A percentile compares a stretch with the other conserved stretches of the same genome.
Conservation (phyloP, 1,284 basidiomycete species). For the Ustilago curta region DNA sequence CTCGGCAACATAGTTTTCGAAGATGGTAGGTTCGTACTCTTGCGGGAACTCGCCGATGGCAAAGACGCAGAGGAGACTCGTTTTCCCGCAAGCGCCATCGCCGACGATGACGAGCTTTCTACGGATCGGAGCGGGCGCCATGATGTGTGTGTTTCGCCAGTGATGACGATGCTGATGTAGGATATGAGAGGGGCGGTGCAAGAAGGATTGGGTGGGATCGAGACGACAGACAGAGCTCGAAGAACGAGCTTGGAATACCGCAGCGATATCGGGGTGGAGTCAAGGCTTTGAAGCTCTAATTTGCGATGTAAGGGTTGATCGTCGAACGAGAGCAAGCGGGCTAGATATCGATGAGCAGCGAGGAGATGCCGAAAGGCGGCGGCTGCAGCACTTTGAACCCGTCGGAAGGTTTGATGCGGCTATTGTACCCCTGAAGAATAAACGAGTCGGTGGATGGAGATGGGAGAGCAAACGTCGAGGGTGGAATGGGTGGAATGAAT, state of each 20-base stretch:
- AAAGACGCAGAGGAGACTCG: conserved; percentile 74
- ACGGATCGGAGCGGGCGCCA: conserved; percentile 75
- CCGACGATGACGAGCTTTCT: conserved; percentile 93
- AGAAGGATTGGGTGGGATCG: not conserved
- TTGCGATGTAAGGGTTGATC: not conserved
- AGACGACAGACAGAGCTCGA: not conserved
- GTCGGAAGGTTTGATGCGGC: not conserved
- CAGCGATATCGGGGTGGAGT: not conserved
- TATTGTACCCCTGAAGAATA: not conserved
- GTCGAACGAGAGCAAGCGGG: too few species aligned
- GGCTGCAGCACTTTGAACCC: too few species aligned
- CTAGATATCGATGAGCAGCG: not conserved
- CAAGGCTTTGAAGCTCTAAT: not conserved
- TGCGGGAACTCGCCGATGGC: conserved; percentile 96
- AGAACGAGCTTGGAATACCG: not conserved
- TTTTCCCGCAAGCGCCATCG: conserved; percentile 64
- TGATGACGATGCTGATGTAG: not conserved
- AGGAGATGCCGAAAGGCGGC: not conserved
- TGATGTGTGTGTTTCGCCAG: conserved; percentile 5
- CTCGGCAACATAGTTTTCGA: conserved; percentile 98
- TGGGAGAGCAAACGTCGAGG: too few species aligned
- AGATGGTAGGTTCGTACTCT: conserved; percentile 83
- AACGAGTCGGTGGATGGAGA: too few species aligned
- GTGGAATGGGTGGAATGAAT: too few species aligned
- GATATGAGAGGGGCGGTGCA: not conserved